Evolutionary conservation across 345 rosid genomes (phyloP), one percentile per base, ranked within the genome.

Genomic region (Gossypium anomalum): DNA sequence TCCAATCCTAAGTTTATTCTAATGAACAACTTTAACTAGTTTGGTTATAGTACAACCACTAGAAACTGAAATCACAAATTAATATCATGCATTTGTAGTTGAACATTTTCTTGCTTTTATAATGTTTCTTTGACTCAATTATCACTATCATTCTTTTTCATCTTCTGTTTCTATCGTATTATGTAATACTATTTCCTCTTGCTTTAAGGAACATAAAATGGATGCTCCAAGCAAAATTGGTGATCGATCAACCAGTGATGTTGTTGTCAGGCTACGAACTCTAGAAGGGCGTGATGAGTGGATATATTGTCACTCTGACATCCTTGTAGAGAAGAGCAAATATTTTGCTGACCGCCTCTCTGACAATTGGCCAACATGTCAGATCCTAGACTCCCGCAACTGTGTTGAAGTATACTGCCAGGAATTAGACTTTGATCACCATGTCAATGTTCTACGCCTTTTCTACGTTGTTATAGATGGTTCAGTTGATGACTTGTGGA

Each of bases 351-450:
- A 92, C 25, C 93, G 92, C 34, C 98, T 95, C 76, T 92, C 97
- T 56, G 94, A 93, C 69, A 83, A 82, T 75, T 90, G 98, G 98
- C 97, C 97, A 23, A 92, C 97, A 27, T 92, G 92, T 80, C 97
- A 94, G 87, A 92, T 92, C 75, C 85, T 94, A 75, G 97, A 94
- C 80, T 91, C 95, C 1, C 92, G 95, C 43, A 88, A 82, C 76
- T 92, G 98, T 65, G 95, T 94, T 19, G 97, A 92, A 79, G 93
- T 94, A 67, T 76, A 85, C 77, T 94, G 98, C 71, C 87, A 85
- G 79, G 97, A 92, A 70, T 80, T 85, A 55, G 90, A 89, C 19
- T 81, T 90, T 81, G 93, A 94, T 81, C 87, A 85, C 79, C 82
- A 89, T 81, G 91, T 91, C 81, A 91, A 85, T 80, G 77, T 89